Conservation (phyloP, 1,139 yeast species). For the Taiozyma onychis region DNA sequence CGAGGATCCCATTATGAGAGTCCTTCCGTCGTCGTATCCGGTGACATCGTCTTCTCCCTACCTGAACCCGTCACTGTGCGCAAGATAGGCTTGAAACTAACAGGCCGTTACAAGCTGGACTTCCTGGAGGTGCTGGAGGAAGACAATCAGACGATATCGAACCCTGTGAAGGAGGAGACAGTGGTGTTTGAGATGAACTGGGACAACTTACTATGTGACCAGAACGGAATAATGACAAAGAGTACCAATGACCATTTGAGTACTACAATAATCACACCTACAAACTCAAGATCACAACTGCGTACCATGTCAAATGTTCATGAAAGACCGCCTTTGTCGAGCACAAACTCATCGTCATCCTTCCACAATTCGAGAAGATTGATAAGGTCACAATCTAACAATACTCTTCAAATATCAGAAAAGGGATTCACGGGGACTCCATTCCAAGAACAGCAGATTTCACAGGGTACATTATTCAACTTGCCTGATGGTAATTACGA, state of each 20-base stretch:
- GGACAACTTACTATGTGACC: slow-evolving; percentile 48
- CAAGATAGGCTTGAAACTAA: slow-evolving; percentile 39
- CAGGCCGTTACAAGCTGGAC: slow-evolving; percentile 52
- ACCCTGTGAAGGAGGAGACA: slow-evolving; percentile 45
- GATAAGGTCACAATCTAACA: slow-evolving; percentile 22
- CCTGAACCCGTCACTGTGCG: slow-evolving; percentile 47
- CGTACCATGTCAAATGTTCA: not conserved
- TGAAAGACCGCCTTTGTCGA: not conserved
- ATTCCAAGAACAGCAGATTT: slow-evolving; percentile 25
- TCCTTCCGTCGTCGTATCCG: slow-evolving; percentile 47
- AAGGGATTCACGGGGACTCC: slow-evolving; percentile 32
- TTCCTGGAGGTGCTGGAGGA: slow-evolving; percentile 40
- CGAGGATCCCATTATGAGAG: slow-evolving; percentile 56
- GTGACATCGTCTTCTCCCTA: slow-evolving; percentile 50
- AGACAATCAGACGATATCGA: slow-evolving; percentile 31
- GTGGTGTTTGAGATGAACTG: slow-evolving; percentile 50
- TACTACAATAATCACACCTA: slow-evolving; percentile 1
- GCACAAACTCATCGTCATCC: not conserved
- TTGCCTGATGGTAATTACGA: slow-evolving; percentile 63
- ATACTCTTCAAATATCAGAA: slow-evolving; percentile 22
- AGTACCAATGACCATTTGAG: slow-evolving; percentile 35
- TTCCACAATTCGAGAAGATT: not conserved
- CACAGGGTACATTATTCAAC: slow-evolving; percentile 30
- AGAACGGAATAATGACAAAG: slow-evolving; percentile 39
- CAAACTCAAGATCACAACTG: not conserved